phyloP scores from a whole-genome alignment of 495 filamentous ascomycete genomes.

The Trichoderma reesei region DNA sequence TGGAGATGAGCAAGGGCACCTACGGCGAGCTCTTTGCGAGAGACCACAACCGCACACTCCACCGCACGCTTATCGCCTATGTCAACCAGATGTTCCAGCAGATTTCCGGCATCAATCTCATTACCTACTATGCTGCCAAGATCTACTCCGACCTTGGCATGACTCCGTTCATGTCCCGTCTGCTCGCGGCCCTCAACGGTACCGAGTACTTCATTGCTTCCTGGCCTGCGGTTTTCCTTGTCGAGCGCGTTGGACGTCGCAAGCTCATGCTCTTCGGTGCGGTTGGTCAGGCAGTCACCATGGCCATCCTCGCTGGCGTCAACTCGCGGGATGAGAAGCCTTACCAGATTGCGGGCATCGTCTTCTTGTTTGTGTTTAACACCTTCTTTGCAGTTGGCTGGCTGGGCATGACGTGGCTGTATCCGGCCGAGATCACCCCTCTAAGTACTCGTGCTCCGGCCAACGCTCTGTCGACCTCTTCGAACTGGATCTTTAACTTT shows the following conservation, averaged over 20 bases:
- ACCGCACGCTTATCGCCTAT: constrained; percentile 60
- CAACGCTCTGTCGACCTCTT: constrained; percentile 61
- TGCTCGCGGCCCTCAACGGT: constrained; percentile 63
- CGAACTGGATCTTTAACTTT: constrained; percentile 20
- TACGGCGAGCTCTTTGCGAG: constrained; percentile 64
- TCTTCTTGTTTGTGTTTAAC: constrained; percentile 59
- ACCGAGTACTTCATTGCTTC: constrained; percentile 70
- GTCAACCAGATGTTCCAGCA: constrained; percentile 76
- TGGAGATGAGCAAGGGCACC: constrained; percentile 57
- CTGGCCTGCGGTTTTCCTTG: constrained; percentile 58
- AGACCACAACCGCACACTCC: constrained; percentile 61
- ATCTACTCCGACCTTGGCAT: constrained; percentile 51
- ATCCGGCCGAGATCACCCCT: constrained; percentile 65
- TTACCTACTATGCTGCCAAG: constrained; percentile 63
- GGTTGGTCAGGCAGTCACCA: constrained; percentile 56
- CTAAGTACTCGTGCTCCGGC: constrained; percentile 63
- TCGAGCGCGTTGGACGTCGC: constrained; percentile 47
- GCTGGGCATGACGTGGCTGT: constrained; percentile 65
- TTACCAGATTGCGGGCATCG: constrained; percentile 27
- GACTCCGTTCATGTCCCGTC: constrained; percentile 42
- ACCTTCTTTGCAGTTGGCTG: constrained; percentile 70
- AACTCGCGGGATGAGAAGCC: constrained; percentile 20
- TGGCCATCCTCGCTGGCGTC: constrained; percentile 53
- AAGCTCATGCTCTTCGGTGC: constrained; percentile 65
- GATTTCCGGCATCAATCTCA: constrained; percentile 64